These are phyloP conservation scores for Aureobasidium vineae DNA, from an alignment of 2,329 filamentous ascomycete species.

Conservation along the genomic window DNA sequence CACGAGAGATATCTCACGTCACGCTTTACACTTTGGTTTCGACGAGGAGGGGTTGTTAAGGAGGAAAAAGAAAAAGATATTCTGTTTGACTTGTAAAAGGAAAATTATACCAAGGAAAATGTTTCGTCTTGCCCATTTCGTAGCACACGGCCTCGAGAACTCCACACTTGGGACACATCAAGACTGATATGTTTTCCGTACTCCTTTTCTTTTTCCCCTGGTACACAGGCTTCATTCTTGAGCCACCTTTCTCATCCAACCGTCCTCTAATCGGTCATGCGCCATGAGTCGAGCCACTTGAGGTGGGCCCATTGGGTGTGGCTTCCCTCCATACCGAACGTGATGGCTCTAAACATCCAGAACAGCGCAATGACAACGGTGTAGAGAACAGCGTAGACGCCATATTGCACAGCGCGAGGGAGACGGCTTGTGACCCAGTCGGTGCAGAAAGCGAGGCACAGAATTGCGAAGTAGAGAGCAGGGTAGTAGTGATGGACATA, in stretches of 20 bases:
- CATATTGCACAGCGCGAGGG: constrained; percentile 62
- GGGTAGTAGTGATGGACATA: constrained; percentile 99
- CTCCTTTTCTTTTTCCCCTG: background rate
- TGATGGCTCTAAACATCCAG: constrained; percentile 86
- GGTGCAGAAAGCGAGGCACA: constrained; percentile 80
- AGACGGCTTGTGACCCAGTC: constrained; percentile 77
- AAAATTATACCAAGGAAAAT: constrained; percentile 24
- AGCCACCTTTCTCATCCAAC: background rate
- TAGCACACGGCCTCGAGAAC: background rate
- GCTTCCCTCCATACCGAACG: constrained; percentile 89
- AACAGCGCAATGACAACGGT: constrained; percentile 74
- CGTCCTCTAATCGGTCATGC: constrained; percentile 61
- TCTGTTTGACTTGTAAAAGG: constrained; percentile 21
- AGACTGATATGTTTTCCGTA: constrained; percentile 1
- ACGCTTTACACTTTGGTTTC: background rate
- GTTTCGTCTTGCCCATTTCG: background rate
- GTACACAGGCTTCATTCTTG: background rate
- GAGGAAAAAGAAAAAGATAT: background rate
- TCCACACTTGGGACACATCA: background rate
- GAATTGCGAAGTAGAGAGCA: constrained; percentile 93
- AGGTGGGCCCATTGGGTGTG: constrained; percentile 85
- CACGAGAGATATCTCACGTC: background rate
- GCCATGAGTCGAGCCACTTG: constrained; percentile 91
- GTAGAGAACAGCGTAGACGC: constrained; percentile 74
- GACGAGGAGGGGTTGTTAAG: background rate